Conservation (phyloP, 768 basidiomycete species). For the Russula olivacea region DNA sequence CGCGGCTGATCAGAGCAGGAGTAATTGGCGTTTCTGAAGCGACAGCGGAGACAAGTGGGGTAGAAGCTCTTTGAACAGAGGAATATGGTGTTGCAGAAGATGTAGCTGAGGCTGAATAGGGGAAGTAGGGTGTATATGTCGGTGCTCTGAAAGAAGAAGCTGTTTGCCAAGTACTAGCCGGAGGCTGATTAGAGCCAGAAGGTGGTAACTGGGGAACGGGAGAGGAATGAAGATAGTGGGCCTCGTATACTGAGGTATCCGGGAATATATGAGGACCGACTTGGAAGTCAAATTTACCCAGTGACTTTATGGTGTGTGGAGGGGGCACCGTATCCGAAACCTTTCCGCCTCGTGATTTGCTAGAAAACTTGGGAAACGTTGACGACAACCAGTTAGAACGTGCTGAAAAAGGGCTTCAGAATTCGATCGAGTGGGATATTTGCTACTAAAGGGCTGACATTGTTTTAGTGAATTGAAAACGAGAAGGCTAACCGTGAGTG, state of each 20-base stretch:
- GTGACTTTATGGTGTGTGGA: conserved; percentile 57
- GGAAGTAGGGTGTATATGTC: conserved; percentile 9
- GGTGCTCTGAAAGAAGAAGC: conserved; percentile 15
- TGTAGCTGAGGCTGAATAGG: neutral
- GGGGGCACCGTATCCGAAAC: conserved; percentile 49
- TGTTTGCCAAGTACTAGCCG: conserved; percentile 25
- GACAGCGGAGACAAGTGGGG: conserved; percentile 43
- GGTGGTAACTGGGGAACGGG: conserved; percentile 26
- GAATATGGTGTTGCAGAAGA: conserved; percentile 1
- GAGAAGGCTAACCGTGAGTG: conserved; percentile 42
- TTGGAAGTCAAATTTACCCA: conserved; percentile 63
- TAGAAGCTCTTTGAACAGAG: conserved; percentile 29
- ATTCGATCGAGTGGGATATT: conserved; percentile 13
- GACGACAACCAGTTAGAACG: conserved; percentile 62
- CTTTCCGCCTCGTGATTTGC: conserved; percentile 55
- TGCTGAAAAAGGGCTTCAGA: conserved; percentile 38
- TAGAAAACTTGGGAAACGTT: conserved; percentile 67
- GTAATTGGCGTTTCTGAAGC: conserved; percentile 46
- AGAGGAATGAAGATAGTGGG: conserved; percentile 49
- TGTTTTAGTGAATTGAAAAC: conserved; percentile 64
- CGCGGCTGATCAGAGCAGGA: conserved; percentile 53
- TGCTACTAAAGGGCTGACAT: conserved; percentile 41
- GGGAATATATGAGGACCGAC: conserved; percentile 72
- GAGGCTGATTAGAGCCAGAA: conserved; percentile 27
- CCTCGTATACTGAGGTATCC: conserved; percentile 66